These are phyloP conservation scores for Rhodotorula sp. DNA, from an alignment of 1,284 basidiomycete genomes.

Conservation along the genomic window DNA sequence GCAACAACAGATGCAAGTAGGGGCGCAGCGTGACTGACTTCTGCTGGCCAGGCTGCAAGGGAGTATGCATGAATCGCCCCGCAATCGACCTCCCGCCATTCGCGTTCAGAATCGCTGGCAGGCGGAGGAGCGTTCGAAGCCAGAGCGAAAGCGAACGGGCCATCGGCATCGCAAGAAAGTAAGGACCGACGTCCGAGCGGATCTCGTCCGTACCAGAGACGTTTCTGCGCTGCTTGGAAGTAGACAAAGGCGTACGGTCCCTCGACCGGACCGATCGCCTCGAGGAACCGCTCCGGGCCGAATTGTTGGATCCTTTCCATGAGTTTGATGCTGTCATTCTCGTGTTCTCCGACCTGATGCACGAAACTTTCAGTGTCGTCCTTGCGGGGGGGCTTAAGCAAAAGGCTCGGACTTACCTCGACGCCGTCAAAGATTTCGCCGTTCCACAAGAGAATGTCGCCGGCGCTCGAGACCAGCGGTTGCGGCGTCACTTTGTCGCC, in stretches of 20 bases:
- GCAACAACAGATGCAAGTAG: background rate
- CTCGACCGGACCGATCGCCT: slow-evolving; percentile 66
- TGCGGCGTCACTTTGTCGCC: slow-evolving; percentile 65
- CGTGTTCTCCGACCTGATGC: slow-evolving; percentile 54
- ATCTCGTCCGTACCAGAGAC: slow-evolving; percentile 78
- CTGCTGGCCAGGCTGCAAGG: background rate
- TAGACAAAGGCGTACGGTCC: slow-evolving; percentile 89
- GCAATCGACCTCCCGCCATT: slow-evolving; percentile 35
- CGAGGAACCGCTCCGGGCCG: slow-evolving; percentile 50
- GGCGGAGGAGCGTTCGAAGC: background rate
- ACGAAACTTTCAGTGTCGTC: no score
- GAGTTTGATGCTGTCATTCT: slow-evolving; percentile 76
- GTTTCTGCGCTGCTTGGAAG: slow-evolving; percentile 55
- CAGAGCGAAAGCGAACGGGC: slow-evolving; percentile 6
- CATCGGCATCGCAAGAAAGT: slow-evolving; percentile 62
- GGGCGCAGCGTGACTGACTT: background rate
- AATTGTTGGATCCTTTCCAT: slow-evolving; percentile 55
- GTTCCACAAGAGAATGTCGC: slow-evolving; percentile 41
- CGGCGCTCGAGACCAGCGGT: slow-evolving; percentile 59
- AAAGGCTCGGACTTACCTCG: no score
- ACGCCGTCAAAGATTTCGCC: slow-evolving; percentile 46
- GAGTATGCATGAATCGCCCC: slow-evolving; percentile 24
- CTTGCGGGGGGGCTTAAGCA: no score
- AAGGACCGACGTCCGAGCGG: slow-evolving; percentile 88
- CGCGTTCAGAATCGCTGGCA: background rate